phyloP scores from a whole-genome alignment of 306 rosid species.

The Erythrophleum fordii region DNA sequence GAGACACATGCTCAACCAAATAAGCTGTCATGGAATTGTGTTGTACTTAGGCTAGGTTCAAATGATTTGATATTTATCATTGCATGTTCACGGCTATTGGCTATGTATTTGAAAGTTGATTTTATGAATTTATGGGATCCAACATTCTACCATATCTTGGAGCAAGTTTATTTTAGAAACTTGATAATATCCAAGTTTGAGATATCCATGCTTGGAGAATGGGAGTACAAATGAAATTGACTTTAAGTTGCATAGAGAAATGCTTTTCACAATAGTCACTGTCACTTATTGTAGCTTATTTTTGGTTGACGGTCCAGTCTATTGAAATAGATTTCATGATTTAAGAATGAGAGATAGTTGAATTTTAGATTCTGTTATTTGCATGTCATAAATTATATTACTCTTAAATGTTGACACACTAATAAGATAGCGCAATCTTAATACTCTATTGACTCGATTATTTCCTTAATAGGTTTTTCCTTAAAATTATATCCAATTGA shows the following conservation, averaged over 20 bases:
- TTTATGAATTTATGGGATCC: constrained; percentile 2
- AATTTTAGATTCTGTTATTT: constrained; percentile 18
- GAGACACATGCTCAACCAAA: neutral
- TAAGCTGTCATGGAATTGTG: neutral
- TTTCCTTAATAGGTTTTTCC: constrained; percentile 1
- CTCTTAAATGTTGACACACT: neutral
- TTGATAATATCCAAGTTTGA: neutral
- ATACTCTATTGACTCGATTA: neutral
- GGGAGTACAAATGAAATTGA: constrained; percentile 19
- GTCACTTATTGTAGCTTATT: constrained; percentile 3
- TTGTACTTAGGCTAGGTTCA: neutral
- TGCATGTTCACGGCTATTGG: neutral
- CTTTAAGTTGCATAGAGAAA: constrained; percentile 25
- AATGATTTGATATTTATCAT: neutral
- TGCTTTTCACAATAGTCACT: constrained; percentile 13
- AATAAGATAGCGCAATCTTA: neutral
- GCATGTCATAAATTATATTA: constrained; percentile 6
- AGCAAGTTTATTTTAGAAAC: constrained; percentile 13
- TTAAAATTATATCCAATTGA: neutral
- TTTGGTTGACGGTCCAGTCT: constrained; percentile 25
- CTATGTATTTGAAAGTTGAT: constrained; percentile 17
- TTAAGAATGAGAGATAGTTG: constrained; percentile 6
- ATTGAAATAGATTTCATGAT: constrained; percentile 24
- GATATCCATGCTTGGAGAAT: neutral
- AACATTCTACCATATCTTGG: neutral